Evolutionary conservation across 2,329 filamentous ascomycete species (phyloP), one percentile per base, ranked within the genome.

Genomic region (Fusarium tuaranense): DNA sequence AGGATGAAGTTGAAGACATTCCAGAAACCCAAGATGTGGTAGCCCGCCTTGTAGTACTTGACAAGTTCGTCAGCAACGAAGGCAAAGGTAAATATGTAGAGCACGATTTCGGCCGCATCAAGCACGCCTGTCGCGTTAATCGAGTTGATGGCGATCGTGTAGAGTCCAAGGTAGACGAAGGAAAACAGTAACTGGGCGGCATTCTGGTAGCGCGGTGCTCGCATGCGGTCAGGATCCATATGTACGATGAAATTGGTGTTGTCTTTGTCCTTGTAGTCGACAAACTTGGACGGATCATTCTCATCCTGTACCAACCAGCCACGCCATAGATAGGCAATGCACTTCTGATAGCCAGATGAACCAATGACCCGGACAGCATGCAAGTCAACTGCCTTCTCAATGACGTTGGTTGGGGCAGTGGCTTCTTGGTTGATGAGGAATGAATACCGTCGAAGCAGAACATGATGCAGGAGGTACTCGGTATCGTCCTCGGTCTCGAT

Each of bases 281-380:
- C 89, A 81, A 99, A 99, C 63, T 91, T 92, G n/a, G 92, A 91
- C 0, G 96, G 93, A 77, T 98, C 95, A 60, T 95, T 89, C 78
- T 98, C 95, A 76, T 98, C 95, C 82, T 99, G 97, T n/a, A 98
- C 92, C 10, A 98, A 87, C 97, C 97, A 99, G 25, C 97, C 97
- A 71, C 92, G 91, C 97, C 97, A 99, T 10, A 99, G 91, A 80
- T 97, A 95, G 72, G 89, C 91, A 79, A 98, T 95, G 81, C 96
- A 98, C 84, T 97, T 98, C 76, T 98, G 97, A 82, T 98, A 99
- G 30, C 97, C 96, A 0, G 94, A 95, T 1, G 94, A 96, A 3
- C 95, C 95, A 72, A 98, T 98, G 58, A 99, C 92, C 16, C 90
- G 88, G 55, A 98, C 87, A 1, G 96, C 95, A 81, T 99, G 97